A percentile compares a stretch with the other conserved stretches of the same genome.
phyloP scores from a whole-genome alignment of 805 yeast genomes.

The Torulaspora delbrueckii region DNA sequence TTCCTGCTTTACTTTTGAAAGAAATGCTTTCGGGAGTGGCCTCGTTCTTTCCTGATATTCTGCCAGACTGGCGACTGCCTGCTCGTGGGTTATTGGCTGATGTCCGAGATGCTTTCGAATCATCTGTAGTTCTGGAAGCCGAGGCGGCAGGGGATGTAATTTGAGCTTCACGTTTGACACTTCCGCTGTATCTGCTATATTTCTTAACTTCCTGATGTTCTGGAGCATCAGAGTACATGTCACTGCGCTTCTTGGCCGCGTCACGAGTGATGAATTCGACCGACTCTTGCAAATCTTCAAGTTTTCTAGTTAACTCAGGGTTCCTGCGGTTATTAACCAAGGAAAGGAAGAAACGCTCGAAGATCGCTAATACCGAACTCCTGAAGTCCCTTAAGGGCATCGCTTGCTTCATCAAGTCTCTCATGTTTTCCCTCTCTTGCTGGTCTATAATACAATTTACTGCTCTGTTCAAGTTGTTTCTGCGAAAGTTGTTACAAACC shows the following conservation, averaged over 20 bases:
- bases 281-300: conserved; percentile 11
- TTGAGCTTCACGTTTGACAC: background rate
- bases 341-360: conserved; percentile 16
- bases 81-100: background rate
- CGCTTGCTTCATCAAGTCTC: conserved; percentile 6
- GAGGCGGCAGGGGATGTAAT: background rate
- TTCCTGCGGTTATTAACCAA: conserved; percentile 15
- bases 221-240: conserved; percentile 15
- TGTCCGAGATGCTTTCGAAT: background rate
- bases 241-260: conserved; percentile 4
- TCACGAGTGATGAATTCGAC: conserved; percentile 7
- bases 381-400: conserved; percentile 14
- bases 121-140: background rate
- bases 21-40: background rate
- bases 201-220: conserved; percentile 7
- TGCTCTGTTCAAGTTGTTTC: conserved; percentile 15
- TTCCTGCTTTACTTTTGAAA: background rate
- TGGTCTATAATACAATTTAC: conserved; percentile 16
- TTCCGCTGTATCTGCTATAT: conserved; percentile 17
- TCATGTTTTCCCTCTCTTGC: conserved; percentile 7
- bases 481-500: conserved; percentile 13
- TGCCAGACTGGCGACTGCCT: background rate
- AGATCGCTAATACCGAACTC: conserved; percentile 4
- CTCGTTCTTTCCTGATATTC: background rate
- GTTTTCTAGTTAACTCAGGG: conserved; percentile 13